phyloP scores from a whole-genome alignment of 2,329 filamentous ascomycete genomes.

The Penicillium sp. region DNA sequence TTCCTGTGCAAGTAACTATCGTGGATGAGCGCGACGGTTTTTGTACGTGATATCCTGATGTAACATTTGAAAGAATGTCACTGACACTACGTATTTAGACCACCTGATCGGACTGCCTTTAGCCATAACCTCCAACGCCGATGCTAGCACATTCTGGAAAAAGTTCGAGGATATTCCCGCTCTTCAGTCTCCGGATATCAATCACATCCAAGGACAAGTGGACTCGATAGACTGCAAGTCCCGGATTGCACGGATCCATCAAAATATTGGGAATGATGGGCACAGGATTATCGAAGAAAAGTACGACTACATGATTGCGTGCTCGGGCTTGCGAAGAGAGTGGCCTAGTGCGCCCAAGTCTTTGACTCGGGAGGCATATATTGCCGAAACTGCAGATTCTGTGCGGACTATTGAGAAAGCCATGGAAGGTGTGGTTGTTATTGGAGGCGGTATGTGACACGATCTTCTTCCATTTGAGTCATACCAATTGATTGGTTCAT shows the following conservation, averaged over 20 bases:
- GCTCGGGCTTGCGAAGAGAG: constrained; percentile 64
- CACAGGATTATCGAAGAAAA: constrained; percentile 3
- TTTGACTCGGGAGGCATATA: constrained; percentile 59
- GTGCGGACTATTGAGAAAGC: constrained; percentile 3
- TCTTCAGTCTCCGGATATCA: constrained; percentile 5
- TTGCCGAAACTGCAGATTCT: constrained; percentile 32
- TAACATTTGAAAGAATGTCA: not conserved
- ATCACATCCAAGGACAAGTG: constrained; percentile 1
- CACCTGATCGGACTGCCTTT: constrained; percentile 5
- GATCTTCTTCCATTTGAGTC: not conserved
- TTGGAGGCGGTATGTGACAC: constrained; percentile 45
- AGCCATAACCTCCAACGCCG: not conserved
- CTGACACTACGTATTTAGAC: not conserved
- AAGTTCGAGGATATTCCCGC: constrained; percentile 6
- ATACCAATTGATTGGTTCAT: constrained; percentile 49
- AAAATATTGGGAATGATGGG: not conserved
- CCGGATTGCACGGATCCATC: not conserved
- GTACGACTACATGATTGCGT: constrained; percentile 65
- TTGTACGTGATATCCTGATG: constrained; percentile 52
- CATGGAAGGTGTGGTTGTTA: constrained; percentile 48
- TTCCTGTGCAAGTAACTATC: constrained; percentile 57
- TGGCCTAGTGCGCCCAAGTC: constrained; percentile 71
- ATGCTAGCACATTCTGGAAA: constrained; percentile 4
- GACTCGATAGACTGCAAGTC: constrained; percentile 7
- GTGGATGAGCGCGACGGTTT: constrained; percentile 74